A percentile compares a stretch with the other conserved stretches of the same genome.
These are phyloP conservation scores for Epicoccum nigrum DNA, from an alignment of 2,329 filamentous ascomycete species.

Conservation along the genomic window DNA sequence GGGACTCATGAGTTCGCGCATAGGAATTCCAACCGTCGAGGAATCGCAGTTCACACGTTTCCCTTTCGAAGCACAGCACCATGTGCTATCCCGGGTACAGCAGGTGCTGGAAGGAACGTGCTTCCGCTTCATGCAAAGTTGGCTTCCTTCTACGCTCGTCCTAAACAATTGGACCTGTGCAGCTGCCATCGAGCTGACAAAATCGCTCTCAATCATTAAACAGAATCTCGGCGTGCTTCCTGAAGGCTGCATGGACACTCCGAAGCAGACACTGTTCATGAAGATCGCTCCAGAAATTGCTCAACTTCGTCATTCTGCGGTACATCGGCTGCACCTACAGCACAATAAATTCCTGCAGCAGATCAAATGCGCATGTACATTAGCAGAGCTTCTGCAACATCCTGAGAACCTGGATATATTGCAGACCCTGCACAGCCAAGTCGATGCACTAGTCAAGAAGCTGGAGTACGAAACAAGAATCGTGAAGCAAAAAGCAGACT, in stretches of 20 bases:
- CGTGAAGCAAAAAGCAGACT: background rate
- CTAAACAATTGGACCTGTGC: background rate
- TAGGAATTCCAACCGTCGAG: background rate
- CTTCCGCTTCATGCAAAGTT: background rate
- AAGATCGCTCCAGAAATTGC: background rate
- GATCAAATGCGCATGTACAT: background rate
- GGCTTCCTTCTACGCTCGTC: background rate
- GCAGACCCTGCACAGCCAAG: background rate
- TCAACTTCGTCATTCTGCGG: conserved; percentile 3
- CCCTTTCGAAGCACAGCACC: conserved; percentile 1
- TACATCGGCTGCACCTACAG: conserved; percentile 4
- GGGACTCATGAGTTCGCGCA: background rate
- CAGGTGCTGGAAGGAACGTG: conserved; percentile 2
- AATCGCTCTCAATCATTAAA: background rate
- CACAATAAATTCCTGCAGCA: background rate
- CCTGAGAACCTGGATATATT: background rate
- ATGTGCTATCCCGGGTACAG: background rate
- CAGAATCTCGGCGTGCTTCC: background rate
- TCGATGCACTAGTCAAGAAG: background rate
- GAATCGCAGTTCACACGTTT: background rate
- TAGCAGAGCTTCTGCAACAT: conserved; percentile 1
- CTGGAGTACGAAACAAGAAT: background rate
- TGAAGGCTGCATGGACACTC: background rate
- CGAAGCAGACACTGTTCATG: background rate
- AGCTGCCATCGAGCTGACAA: conserved; percentile 8